These are phyloP conservation scores for Trametes coccinea DNA, from an alignment of 768 basidiomycete species.

Conservation along the genomic window DNA sequence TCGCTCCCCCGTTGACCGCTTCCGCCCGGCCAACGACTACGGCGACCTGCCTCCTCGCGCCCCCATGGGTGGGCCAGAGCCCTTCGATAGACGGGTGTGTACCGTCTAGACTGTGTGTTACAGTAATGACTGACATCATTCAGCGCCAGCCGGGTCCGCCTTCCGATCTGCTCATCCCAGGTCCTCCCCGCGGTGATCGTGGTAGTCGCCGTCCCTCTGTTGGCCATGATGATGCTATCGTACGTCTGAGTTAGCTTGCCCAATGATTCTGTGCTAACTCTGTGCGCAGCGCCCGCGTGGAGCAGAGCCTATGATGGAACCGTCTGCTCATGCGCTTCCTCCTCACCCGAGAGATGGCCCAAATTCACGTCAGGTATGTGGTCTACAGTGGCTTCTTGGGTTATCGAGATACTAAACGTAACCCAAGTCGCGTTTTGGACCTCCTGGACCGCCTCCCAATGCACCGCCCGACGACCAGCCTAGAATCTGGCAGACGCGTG, in stretches of 20 bases:
- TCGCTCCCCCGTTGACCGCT: slow-evolving; percentile 3
- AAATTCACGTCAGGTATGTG: slow-evolving; percentile 15
- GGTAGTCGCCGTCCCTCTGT: slow-evolving; percentile 3
- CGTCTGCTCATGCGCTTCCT: not conserved
- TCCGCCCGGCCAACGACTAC: not conserved
- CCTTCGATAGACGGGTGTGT: slow-evolving; percentile 10
- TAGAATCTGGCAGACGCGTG: slow-evolving; percentile 29
- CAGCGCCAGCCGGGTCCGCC: slow-evolving; percentile 1
- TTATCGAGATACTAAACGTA: not conserved
- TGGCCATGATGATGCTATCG: slow-evolving; percentile 1
- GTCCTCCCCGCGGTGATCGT: not conserved
- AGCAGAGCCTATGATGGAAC: not conserved
- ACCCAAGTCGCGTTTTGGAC: slow-evolving; percentile 22
- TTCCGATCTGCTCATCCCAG: not conserved
- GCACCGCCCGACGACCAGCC: not conserved
- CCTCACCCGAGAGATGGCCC: slow-evolving; percentile 4
- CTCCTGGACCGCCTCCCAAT: not conserved
- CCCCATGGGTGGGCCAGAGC: not conserved
- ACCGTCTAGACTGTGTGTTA: no score
- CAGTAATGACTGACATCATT: not conserved
- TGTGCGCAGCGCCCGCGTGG: not conserved
- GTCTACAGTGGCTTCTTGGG: no score
- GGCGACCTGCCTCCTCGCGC: not conserved
- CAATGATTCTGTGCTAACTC: not conserved
- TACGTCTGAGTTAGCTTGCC: not conserved